These are phyloP conservation scores for Linum trigynum DNA, from an alignment of 345 rosid genomes.

Conservation along the genomic window DNA sequence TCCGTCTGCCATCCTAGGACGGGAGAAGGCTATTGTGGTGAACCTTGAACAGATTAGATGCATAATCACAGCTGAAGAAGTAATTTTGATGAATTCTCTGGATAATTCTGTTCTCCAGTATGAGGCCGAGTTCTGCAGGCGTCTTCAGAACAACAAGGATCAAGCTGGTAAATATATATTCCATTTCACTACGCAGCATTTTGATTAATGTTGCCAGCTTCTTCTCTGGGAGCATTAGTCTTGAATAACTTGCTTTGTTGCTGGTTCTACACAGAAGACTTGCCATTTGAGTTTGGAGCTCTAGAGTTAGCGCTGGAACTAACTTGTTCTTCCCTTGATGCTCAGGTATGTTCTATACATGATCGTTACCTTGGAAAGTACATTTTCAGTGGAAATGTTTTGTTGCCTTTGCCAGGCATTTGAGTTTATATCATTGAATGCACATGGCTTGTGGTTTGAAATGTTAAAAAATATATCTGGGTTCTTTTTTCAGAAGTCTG, in stretches of 20 bases:
- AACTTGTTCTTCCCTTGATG: constrained; percentile 80
- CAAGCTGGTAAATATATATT: constrained; percentile 38
- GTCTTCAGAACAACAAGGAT: constrained; percentile 57
- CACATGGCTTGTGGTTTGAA: not conserved
- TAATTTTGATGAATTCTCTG: constrained; percentile 77
- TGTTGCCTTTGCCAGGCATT: constrained; percentile 3
- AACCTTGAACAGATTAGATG: constrained; percentile 92
- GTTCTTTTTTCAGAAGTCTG: not conserved
- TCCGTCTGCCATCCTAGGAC: constrained; percentile 77
- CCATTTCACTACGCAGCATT: not conserved
- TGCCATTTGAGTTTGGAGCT: constrained; percentile 91
- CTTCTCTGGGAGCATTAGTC: constrained; percentile 4
- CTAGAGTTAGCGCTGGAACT: constrained; percentile 87
- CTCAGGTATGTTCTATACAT: constrained; percentile 48
- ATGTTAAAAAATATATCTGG: not conserved
- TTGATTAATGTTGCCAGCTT: not conserved
- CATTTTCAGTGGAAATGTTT: not conserved
- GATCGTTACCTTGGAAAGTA: constrained; percentile 3
- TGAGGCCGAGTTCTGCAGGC: constrained; percentile 71
- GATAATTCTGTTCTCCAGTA: constrained; percentile 68
- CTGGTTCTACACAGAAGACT: constrained; percentile 62
- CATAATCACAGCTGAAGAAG: constrained; percentile 90
- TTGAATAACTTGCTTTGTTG: constrained; percentile 18
- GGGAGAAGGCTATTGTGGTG: constrained; percentile 90
- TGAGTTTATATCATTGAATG: not conserved